Evolutionary conservation across 805 yeast genomes (phyloP).

Genomic region (Ascoidea rubescens): DNA sequence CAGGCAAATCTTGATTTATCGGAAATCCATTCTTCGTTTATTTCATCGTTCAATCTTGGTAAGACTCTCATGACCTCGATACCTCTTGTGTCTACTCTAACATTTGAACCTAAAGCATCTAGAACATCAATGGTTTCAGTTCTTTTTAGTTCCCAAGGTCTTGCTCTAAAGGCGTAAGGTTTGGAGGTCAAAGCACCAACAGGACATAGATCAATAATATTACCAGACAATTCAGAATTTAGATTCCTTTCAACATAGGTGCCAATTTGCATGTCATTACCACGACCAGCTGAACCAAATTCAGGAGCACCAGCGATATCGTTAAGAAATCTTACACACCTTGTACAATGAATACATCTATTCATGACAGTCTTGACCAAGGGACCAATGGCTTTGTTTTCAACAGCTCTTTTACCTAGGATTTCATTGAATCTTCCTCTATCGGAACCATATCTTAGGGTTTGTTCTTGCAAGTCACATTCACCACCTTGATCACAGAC

Average conservation of each 20-base stretch:
- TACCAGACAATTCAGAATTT: slow-evolving; percentile 76
- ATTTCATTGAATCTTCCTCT: slow-evolving; percentile 77
- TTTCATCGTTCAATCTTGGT: slow-evolving; percentile 75
- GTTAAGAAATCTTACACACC: slow-evolving; percentile 81
- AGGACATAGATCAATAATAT: slow-evolving; percentile 78
- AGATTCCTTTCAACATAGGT: slow-evolving; percentile 77
- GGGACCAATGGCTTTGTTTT: slow-evolving; percentile 84
- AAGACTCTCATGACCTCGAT: slow-evolving; percentile 76
- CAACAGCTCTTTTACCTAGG: slow-evolving; percentile 78
- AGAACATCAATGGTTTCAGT: slow-evolving; percentile 76
- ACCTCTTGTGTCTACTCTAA: slow-evolving; percentile 79
- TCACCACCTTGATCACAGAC: slow-evolving; percentile 93
- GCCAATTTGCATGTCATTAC: slow-evolving; percentile 86
- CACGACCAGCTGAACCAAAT: slow-evolving; percentile 80
- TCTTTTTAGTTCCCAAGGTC: slow-evolving; percentile 89
- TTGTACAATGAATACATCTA: slow-evolving; percentile 84
- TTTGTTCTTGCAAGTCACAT: slow-evolving; percentile 84
- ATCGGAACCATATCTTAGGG: slow-evolving; percentile 71
- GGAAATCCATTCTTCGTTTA: slow-evolving; percentile 85
- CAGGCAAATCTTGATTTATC: slow-evolving; percentile 79
- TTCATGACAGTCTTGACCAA: slow-evolving; percentile 83
- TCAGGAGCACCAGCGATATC: slow-evolving; percentile 91
- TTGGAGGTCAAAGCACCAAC: slow-evolving; percentile 86
- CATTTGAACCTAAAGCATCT: slow-evolving; percentile 73
- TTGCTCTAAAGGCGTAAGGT: slow-evolving; percentile 84